Base-by-base conservation (phyloP, 805 yeast genomes). In the Scheffersomyces ergatensis region DNA sequence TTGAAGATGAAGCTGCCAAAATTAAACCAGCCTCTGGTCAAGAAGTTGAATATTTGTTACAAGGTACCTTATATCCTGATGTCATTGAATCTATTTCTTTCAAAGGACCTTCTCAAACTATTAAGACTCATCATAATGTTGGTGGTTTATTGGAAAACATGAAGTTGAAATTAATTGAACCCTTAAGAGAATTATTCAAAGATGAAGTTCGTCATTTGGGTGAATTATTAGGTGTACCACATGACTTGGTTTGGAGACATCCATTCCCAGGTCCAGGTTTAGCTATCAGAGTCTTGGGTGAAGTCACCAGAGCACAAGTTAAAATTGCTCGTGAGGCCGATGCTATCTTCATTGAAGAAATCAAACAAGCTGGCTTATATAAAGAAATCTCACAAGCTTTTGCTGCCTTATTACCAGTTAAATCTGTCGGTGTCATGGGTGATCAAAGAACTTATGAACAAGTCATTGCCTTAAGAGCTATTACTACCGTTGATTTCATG, bases 241-340 rank as follows among this genome's bases (percentile, higher is more conserved):
- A 88, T 61, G 98, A 93, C 56, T 78, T 93, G 55, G 98, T 93
- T 53, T 92, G 98, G 98, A 88, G 99, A 78, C 99, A 93, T 65
- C 99, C 99, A 43, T 93, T 93, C 95, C 99, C 99, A 57, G 99
- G 99, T 64, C 99, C 99, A 65, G 99, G 99, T 75, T 86, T 93
- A 62, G 99, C 97, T 54, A 93, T 93, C 66, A 85, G 99, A 72
- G 95, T 93, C 42, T 76, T 93, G 36, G 99, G 99, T 55, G 98
- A 92, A 73, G 98, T 93, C 49, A 87, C 97, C 44, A 85, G 81
- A 53, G 82, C 76, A 51, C 99, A 93, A 74, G 93, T 93, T 43
- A 92, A 82, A 61, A 93, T 93, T 62, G 99, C 98, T 34, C 85
- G 98, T 72, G 92, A 89, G 64, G 99, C 99, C 47, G 99, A 93